Conservation (phyloP, 2,329 filamentous ascomycete species). For the Dissoconium aciculare region DNA sequence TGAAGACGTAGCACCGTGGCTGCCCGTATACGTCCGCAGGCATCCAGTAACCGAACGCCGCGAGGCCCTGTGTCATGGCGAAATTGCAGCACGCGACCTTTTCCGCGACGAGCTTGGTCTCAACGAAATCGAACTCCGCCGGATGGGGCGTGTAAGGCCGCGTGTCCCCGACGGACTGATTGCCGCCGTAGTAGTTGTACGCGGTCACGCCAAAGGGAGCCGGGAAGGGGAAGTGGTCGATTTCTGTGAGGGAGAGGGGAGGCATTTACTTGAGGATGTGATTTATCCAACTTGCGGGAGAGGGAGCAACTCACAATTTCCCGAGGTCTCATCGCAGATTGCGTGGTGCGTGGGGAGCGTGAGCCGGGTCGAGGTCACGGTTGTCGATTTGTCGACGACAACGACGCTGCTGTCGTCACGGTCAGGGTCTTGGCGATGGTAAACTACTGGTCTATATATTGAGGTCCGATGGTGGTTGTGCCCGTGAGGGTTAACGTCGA, state of each 20-base stretch:
- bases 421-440: not conserved
- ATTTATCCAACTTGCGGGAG: not conserved
- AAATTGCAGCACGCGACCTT: not conserved
- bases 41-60: not conserved
- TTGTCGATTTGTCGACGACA: not conserved
- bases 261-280: not conserved
- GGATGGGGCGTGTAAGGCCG: not conserved
- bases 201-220: not conserved
- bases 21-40: not conserved
- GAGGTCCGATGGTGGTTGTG: not conserved
- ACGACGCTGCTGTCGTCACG: not conserved
- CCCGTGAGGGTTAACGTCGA: not conserved
- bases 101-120: not conserved
- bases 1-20: constrained; percentile 1
- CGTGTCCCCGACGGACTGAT: not conserved
- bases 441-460: not conserved
- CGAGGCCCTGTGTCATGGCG: not conserved
- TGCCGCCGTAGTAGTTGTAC: not conserved
- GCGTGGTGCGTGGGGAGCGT: constrained; percentile 1
- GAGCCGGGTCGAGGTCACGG: not conserved
- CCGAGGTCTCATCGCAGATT: not conserved
- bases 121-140: not conserved
- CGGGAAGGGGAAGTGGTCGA: not conserved
- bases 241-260: not conserved
- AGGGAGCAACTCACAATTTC: not conserved